phyloP scores from a whole-genome alignment of 257 asterid genomes.

The Craterostigma plantagineum region DNA sequence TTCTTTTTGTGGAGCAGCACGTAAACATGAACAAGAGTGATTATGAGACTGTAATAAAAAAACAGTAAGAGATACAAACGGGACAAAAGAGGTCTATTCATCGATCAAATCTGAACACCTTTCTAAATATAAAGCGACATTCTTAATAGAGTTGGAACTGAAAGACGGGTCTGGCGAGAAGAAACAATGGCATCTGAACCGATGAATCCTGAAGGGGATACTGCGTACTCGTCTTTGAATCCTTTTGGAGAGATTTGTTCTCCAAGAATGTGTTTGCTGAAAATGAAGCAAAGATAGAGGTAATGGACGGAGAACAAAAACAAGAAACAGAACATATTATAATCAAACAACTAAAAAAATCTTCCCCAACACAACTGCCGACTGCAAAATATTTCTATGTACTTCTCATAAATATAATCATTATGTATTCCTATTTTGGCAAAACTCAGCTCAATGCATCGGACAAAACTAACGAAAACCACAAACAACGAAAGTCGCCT shows the following conservation, averaged over 20 bases:
- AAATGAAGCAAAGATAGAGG: slow-evolving; percentile 8
- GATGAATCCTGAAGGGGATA: slow-evolving; percentile 21
- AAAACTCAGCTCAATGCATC: too few relatives aligned
- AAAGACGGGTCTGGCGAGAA: slow-evolving; percentile 30
- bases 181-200: slow-evolving; percentile 42
- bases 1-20: not conserved
- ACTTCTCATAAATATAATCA: too few relatives aligned
- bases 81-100: too few relatives aligned
- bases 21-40: not conserved
- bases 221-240: slow-evolving; percentile 23
- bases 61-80: slow-evolving; percentile 4
- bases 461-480: too few relatives aligned
- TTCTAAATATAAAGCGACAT: slow-evolving; percentile 24
- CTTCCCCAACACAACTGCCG: not conserved
- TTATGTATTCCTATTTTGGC: too few relatives aligned
- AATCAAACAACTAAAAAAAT: not conserved
- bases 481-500: too few relatives aligned
- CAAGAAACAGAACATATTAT: not conserved
- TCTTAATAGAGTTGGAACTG: slow-evolving; percentile 30
- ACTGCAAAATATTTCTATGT: too few relatives aligned
- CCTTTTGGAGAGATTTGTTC: slow-evolving; percentile 26
- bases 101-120: slow-evolving; percentile 16
- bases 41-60: not conserved
- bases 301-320: slow-evolving; percentile 3
- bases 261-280: slow-evolving; percentile 43